Evolutionary conservation across 345 rosid genomes (phyloP).

Genomic region (Linum trigynum): DNA sequence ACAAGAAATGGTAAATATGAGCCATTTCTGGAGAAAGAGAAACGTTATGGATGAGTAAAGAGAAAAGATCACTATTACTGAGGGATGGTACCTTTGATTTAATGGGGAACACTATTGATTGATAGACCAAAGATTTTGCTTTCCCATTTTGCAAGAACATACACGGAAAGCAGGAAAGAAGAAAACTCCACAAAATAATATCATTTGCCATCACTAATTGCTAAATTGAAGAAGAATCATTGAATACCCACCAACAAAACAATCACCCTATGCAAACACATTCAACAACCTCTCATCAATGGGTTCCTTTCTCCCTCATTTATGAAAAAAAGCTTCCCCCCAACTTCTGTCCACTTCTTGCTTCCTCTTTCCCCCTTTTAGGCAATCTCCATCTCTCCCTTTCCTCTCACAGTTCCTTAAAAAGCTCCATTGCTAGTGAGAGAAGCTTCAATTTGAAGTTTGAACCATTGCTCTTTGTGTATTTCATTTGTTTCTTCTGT

Average conservation of each 20-base stretch:
- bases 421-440: no score
- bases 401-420: no score
- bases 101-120: no score
- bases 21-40: no score
- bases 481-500: conserved; percentile 21
- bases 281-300: conserved; percentile 19
- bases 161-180: neutral
- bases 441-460: conserved; percentile 9
- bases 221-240: conserved; percentile 25
- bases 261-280: conserved; percentile 7
- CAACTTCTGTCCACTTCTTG: conserved; percentile 1
- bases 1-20: no score
- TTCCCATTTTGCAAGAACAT: no score
- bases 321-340: conserved; percentile 21
- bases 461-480: conserved; percentile 24
- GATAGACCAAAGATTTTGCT: no score
- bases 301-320: conserved; percentile 21
- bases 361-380: neutral
- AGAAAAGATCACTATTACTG: no score
- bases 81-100: no score
- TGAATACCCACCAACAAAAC: conserved; percentile 30
- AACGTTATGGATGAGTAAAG: no score
- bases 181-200: neutral
- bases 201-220: neutral
- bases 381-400: neutral